Evolutionary conservation across 768 basidiomycete genomes (phyloP), one percentile per base, ranked within the genome.

Genomic region (Phaeotremella fagi): DNA sequence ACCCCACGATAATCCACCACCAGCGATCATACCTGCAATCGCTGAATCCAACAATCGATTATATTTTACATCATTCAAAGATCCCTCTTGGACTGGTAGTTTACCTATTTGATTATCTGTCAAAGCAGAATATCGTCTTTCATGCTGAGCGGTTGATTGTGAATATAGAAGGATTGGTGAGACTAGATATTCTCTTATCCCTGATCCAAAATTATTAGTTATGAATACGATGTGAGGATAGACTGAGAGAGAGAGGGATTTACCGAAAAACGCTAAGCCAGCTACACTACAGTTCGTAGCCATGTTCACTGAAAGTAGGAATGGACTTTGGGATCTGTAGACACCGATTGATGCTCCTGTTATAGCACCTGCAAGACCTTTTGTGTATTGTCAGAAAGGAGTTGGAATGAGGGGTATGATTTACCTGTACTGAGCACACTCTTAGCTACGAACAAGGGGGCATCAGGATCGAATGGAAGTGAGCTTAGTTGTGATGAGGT

Each of bases 211-310:
- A n/a, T n/a, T n/a, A 5, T 24, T 35, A n/a, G 9, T 35, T 9
- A n/a, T n/a, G n/a, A 35, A 9, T n/a, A 9, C 33, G 45, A 54
- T 9, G 7, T 15, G n/a, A 20, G 22, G 12, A 9, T 16, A 33
- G 31, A 5, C 35, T 46, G 20, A 27, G 25, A 4, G 43, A 9
- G 15, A 27, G 27, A 9, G 14, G 9, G 26, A 77, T 85, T 49
- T 54, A 90, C 90, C 80, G 73, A 91, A 90, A 75, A 91, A 91
- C 0, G 83, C 80, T 7, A 82, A 78, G 4, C 86, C 83, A 9
- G 82, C 84, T 16, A 89, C 75, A 22, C 82, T 83, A 42, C 83
- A 82, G 66, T 90, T 90, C 20, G 86, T 57, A 16, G 82, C 84
- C 52, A 88, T 81, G 31, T 82, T 80, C 11, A 80, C 64, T 26